These are phyloP conservation scores for Lonicera japonica DNA, from an alignment of 129 eudicot genomes.

Conservation along the genomic window DNA sequence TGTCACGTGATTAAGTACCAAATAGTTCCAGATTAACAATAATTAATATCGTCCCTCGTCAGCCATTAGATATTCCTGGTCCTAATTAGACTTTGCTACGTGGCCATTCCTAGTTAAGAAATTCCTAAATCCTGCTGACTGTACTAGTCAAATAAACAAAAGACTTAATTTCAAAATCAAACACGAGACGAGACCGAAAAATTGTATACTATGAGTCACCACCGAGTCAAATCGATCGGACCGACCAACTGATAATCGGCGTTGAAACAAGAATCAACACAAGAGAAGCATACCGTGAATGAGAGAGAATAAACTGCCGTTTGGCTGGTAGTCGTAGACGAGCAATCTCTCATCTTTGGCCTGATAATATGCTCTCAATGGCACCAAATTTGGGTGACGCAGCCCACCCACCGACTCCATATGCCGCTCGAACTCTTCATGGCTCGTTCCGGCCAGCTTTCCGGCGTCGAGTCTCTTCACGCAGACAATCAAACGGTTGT, in stretches of 20 bases:
- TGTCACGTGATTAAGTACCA: no score
- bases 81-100: no score
- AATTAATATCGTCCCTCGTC: no score
- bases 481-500: conserved; percentile 62
- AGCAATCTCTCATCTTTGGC: conserved; percentile 73
- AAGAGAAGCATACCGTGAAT: conserved; percentile 53
- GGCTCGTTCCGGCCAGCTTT: conserved; percentile 40
- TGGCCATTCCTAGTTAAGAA: not conserved
- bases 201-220: not conserved
- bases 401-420: conserved; percentile 81
- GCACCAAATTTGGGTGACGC: conserved; percentile 79
- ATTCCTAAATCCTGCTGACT: not conserved
- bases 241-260: not conserved
- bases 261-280: not conserved
- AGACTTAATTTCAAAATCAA: conserved; percentile 1
- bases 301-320: conserved; percentile 72
- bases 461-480: conserved; percentile 73
- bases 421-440: conserved; percentile 63
- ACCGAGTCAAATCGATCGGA: conserved; percentile 1
- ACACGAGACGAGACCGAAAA: no score
- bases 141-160: not conserved
- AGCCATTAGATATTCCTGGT: no score
- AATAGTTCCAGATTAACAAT: no score
- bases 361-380: conserved; percentile 73
- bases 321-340: conserved; percentile 78